These are phyloP conservation scores for Homolaphlyctis polyrhiza DNA, from an alignment of 371 early-diverging fungal genomes.

Conservation along the genomic window DNA sequence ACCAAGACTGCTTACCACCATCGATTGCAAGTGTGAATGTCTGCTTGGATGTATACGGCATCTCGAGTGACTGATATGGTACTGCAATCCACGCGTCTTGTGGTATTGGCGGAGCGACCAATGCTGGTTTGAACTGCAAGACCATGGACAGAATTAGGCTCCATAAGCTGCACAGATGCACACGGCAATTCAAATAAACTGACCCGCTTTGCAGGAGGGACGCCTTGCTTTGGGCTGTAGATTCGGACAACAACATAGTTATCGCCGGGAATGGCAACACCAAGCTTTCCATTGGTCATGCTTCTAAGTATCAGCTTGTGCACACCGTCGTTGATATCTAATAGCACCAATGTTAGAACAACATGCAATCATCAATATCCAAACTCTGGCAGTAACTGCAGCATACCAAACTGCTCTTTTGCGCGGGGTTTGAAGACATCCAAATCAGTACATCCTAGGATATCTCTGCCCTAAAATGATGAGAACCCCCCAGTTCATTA, in stretches of 20 bases:
- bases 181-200: background rate
- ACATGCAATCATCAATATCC: background rate
- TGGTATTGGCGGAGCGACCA: background rate
- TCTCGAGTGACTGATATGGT: background rate
- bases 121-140: background rate
- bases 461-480: background rate
- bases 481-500: too few species aligned
- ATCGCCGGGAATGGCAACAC: too few species aligned
- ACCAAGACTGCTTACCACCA: background rate
- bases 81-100: background rate
- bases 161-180: too few species aligned
- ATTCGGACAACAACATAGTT: background rate
- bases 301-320: background rate
- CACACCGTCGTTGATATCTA: slow-evolving; percentile 6
- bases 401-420: background rate
- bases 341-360: too few species aligned
- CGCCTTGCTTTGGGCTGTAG: slow-evolving; percentile 1
- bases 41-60: background rate
- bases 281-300: too few species aligned
- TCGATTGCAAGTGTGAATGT: background rate
- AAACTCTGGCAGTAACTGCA: background rate
- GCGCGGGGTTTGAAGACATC: background rate
- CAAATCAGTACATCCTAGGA: background rate
- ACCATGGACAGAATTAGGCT: background rate
- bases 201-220: background rate